Conservation (phyloP, 129 eudicot genomes). For the Helianthus annuus region DNA sequence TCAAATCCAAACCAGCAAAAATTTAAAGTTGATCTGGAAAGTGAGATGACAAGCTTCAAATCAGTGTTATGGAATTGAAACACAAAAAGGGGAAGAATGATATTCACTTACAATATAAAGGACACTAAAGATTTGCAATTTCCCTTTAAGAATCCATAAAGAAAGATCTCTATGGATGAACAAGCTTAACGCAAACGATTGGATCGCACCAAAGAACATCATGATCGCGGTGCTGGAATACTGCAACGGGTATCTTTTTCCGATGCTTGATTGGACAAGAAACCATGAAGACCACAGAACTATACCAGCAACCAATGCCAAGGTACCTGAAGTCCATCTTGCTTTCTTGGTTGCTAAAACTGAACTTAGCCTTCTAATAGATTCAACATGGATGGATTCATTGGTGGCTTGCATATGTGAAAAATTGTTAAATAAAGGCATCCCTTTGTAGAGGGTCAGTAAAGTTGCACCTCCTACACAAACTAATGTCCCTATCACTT, state of each 20-base stretch:
- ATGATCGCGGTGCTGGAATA: constrained; percentile 75
- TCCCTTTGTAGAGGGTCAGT: constrained; percentile 62
- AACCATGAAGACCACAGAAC: constrained; percentile 71
- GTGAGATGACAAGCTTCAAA: too few species aligned
- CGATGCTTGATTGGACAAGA: constrained; percentile 53
- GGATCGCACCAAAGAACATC: constrained; percentile 65
- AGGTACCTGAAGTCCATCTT: constrained; percentile 48
- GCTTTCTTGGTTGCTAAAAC: constrained; percentile 26
- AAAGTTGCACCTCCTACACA: constrained; percentile 61
- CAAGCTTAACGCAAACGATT: constrained; percentile 48
- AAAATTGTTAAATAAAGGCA: constrained; percentile 45
- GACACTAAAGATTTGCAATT: constrained; percentile 44
- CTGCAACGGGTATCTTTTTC: constrained; percentile 59
- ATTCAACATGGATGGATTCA: constrained; percentile 20
- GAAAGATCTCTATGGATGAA: constrained; percentile 44
- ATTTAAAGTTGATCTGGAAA: neutral
- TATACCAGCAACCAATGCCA: constrained; percentile 48
- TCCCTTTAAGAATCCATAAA: constrained; percentile 54
- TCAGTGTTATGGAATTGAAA: neutral
- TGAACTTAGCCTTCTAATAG: constrained; percentile 20
- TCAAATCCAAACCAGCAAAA: neutral
- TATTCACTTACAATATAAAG: constrained; percentile 60
- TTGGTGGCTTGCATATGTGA: constrained; percentile 23
- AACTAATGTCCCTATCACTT: constrained; percentile 56
- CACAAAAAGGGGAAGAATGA: neutral